Conservation (phyloP, 2,329 filamentous ascomycete genomes). For the Hypomyces rosellus region DNA sequence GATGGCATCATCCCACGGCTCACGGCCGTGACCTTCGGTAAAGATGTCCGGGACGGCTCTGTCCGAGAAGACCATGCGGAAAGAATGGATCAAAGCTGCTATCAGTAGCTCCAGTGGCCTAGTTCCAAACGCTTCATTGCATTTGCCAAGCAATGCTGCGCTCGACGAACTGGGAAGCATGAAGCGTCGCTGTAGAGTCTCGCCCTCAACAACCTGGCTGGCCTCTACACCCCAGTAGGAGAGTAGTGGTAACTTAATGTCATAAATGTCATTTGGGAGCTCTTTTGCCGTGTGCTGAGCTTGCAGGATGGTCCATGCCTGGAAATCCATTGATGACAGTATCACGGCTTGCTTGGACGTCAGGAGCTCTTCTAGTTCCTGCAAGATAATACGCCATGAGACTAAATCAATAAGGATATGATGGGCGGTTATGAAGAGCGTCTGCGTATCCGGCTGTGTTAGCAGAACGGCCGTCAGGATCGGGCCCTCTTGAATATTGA, state of each 20-base stretch:
- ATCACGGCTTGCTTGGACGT: slow-evolving; percentile 7
- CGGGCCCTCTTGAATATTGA: slow-evolving; percentile 8
- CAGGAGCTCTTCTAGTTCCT: slow-evolving; percentile 34
- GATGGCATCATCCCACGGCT: slow-evolving; percentile 21
- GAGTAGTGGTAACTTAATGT: neutral
- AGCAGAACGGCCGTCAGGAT: slow-evolving; percentile 5
- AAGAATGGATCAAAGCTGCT: slow-evolving; percentile 20
- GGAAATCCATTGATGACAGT: neutral
- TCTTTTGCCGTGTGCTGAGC: slow-evolving; percentile 2
- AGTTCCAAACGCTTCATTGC: slow-evolving; percentile 9
- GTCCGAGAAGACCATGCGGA: slow-evolving; percentile 20
- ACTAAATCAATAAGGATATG: slow-evolving; percentile 35
- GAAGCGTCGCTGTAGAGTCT: neutral
- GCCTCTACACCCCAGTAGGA: neutral
- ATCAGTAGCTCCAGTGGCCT: slow-evolving; percentile 11
- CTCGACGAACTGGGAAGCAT: slow-evolving; percentile 3
- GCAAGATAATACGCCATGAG: slow-evolving; percentile 35
- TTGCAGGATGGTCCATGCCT: neutral
- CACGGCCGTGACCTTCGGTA: slow-evolving; percentile 28
- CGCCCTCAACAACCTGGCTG: neutral
- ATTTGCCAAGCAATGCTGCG: slow-evolving; percentile 2
- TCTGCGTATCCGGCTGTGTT: neutral
- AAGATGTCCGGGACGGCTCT: slow-evolving; percentile 21
- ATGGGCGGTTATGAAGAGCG: slow-evolving; percentile 24
- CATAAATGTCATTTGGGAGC: neutral